Base-by-base conservation (phyloP, 2,329 filamentous ascomycete species). In the Alternaria gansuensis region DNA sequence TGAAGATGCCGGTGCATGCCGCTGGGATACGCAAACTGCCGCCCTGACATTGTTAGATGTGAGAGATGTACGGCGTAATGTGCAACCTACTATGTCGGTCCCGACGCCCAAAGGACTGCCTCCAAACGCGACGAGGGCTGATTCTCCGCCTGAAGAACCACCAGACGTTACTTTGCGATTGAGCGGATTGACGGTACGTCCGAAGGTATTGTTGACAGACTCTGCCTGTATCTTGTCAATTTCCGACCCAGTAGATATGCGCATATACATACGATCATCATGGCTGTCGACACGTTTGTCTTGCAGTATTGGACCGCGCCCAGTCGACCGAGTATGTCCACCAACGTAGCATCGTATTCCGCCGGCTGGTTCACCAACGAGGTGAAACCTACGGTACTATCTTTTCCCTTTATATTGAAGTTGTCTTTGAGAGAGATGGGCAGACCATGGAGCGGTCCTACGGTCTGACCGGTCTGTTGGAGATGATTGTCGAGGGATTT, bases 391-490 rank as follows among this genome's bases (percentile, higher is more conserved):
- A 89, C 82, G 0, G 86, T 88, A 23, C 85, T 80, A 62, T 88
- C 86, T 11, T 86, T 80, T 5, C 86, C 87, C 2, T 75, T 72
- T 13, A 90, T 77, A 57, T 90, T 84, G 79, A 91, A 88, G 69
- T 88, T 87, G 76, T 92, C 89, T 69, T 92, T 92, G 45, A 92
- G 81, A 0, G 87, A 86, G 46, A 90, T 79, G 0, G 87, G 87
- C 0, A 90, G 58, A 72, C 88, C 90, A 73, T 92, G 89, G 1
- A 92, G 81, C 2, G 89, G 88, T 0, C 90, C 90, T 36, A 83
- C 76, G 0, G 81, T 73, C 61, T 78, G 75, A 26, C 80, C 81
- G 11, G 77, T 82, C 48, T 74, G 75, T 21, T 75, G 64, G 4
- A 84, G 77, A 57, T 86, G 79, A 0, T 81, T 77, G 67, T 88